These are phyloP conservation scores for Cylindrotheca fusiformis DNA, from an alignment of 108 stramenopile genomes.

Conservation along the genomic window DNA sequence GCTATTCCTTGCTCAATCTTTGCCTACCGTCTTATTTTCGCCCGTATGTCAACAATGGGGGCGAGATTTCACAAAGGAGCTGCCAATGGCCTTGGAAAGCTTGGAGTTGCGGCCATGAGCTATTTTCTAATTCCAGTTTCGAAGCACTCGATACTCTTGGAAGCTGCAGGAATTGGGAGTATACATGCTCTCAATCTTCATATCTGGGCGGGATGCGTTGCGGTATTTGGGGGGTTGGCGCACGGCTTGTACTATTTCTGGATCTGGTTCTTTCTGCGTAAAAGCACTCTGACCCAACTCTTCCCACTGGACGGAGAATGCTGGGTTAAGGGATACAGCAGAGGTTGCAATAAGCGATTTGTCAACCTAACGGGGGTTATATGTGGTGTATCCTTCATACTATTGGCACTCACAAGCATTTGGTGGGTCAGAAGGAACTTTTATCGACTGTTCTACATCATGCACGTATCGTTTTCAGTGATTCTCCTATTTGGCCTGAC, in stretches of 20 bases:
- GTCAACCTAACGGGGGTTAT: conserved; percentile 21
- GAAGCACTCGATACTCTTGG: conserved; percentile 24
- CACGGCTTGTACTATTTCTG: conserved; percentile 14
- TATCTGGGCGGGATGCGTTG: conserved; percentile 20
- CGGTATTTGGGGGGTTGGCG: conserved; percentile 5
- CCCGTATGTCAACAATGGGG: neutral
- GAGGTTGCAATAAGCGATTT: neutral
- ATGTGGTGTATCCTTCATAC: conserved; percentile 6
- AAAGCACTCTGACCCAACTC: neutral
- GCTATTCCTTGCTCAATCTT: neutral
- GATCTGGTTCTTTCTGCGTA: neutral
- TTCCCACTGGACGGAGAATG: neutral
- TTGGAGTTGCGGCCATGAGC: neutral
- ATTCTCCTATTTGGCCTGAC: conserved; percentile 6
- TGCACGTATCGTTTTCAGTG: conserved; percentile 7
- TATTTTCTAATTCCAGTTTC: conserved; percentile 40
- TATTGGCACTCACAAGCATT: conserved; percentile 22
- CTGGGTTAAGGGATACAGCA: neutral
- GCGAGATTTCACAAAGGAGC: neutral
- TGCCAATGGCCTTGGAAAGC: neutral
- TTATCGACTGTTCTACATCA: conserved; percentile 26
- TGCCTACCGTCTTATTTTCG: neutral
- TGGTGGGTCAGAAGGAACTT: conserved; percentile 9
- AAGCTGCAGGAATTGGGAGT: conserved; percentile 3
- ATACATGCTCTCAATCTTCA: conserved; percentile 25